Evolutionary conservation across 225 moss, liverwort and hornwort species (phyloP).

Genomic region (Rhytidiadelphus loreus): DNA sequence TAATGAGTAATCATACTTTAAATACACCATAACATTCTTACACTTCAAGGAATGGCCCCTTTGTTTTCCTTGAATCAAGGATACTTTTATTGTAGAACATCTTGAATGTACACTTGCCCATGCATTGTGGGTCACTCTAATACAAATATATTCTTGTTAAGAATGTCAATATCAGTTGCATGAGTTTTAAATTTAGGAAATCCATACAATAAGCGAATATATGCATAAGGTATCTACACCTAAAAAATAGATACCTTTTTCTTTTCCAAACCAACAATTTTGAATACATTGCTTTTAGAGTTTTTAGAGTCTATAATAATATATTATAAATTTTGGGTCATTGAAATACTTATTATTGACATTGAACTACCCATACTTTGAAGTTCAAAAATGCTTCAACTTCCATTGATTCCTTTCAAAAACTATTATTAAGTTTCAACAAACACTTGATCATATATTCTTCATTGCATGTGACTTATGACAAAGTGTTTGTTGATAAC

Average conservation of each 20-base stretch:
- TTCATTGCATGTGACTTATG: not conserved
- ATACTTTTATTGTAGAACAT: not conserved
- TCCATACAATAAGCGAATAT: not conserved
- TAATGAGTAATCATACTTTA: not conserved
- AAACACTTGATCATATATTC: not conserved
- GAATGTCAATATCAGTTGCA: rapidly evolving
- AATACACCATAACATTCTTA: not conserved
- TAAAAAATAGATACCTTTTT: no score
- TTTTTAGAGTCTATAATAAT: no score
- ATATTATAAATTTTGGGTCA: not conserved
- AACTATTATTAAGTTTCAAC: not conserved
- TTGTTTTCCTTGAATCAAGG: not conserved
- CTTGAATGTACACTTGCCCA: not conserved
- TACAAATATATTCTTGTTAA: not conserved
- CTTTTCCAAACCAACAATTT: no score
- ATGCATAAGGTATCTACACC: not conserved
- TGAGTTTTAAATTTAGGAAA: not conserved
- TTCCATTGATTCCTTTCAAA: not conserved
- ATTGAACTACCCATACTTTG: not conserved
- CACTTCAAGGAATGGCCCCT: not conserved
- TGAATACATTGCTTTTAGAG: no score
- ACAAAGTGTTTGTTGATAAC: not conserved
- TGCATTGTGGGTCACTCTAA: not conserved
- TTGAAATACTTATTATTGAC: not conserved
- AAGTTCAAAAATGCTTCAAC: not conserved